A percentile compares a stretch with the other conserved stretches of the same genome.
Conservation (phyloP, 441 rosid genomes). For the Arabidopsis hybrid region DNA sequence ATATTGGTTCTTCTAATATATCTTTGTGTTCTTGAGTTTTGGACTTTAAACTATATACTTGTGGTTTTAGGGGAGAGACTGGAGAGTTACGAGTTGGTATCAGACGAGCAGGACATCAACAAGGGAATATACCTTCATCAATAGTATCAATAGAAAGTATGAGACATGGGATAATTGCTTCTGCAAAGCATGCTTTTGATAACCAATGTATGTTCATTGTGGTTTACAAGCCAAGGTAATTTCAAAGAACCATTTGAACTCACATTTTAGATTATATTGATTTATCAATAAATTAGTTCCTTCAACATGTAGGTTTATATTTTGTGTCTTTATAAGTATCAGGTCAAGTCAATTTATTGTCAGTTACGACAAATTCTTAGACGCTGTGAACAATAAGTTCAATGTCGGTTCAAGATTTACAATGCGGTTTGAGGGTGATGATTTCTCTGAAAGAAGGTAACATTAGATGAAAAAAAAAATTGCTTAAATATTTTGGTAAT, state of each 20-base stretch:
- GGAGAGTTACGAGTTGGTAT: no score
- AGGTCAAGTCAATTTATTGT: background rate
- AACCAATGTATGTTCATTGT: background rate
- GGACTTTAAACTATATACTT: background rate
- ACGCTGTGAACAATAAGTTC: background rate
- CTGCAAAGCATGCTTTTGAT: background rate
- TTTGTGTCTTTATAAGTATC: background rate
- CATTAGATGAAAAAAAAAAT: background rate
- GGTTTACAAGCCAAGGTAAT: constrained; percentile 6
- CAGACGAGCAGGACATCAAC: no score
- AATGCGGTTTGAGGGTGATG: background rate
- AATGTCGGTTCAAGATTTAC: background rate
- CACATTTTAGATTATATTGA: background rate
- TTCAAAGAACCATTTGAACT: background rate
- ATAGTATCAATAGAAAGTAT: no score
- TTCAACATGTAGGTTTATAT: background rate
- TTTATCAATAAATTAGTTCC: background rate
- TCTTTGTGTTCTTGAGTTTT: background rate
- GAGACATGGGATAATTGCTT: background rate
- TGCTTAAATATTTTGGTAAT: background rate
- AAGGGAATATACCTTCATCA: no score
- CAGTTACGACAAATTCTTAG: background rate
- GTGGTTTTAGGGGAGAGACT: background rate
- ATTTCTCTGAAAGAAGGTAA: background rate
- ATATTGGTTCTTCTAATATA: background rate